Evolutionary conservation across 2,329 filamentous ascomycete species (phyloP).

Genomic region (Chaetothyriales sp.): DNA sequence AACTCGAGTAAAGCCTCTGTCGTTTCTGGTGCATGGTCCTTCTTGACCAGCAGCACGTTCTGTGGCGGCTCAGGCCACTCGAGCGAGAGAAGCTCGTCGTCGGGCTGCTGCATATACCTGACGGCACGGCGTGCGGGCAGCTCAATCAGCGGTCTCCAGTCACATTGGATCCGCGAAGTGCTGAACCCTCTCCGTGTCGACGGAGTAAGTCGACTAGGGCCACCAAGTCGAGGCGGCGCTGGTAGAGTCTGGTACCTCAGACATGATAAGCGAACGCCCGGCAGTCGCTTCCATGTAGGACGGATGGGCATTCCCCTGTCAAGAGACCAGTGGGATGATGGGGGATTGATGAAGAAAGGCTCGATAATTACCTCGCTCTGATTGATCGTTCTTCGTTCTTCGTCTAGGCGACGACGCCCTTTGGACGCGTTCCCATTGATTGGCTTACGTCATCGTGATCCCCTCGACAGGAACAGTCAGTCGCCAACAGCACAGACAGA

Average conservation of each 20-base stretch:
- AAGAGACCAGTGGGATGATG: conserved; percentile 1
- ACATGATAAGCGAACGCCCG: not conserved
- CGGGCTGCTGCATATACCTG: conserved; percentile 10
- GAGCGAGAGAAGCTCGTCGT: conserved; percentile 47
- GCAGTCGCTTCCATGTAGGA: not conserved
- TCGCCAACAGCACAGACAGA: too few species aligned
- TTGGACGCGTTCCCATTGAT: too few species aligned
- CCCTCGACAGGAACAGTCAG: too few species aligned
- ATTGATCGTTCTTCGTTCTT: too few species aligned
- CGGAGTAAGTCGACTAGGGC: too few species aligned
- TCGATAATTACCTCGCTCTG: not conserved
- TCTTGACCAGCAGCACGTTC: conserved; percentile 55
- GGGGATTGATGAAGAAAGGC: not conserved
- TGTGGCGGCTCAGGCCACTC: conserved; percentile 54
- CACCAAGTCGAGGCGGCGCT: too few species aligned
- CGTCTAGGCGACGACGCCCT: too few species aligned
- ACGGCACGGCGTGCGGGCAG: conserved; percentile 7
- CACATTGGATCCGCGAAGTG: not conserved
- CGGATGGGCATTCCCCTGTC: not conserved
- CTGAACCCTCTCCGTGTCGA: not conserved
- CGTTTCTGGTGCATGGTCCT: conserved; percentile 42
- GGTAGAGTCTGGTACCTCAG: not conserved
- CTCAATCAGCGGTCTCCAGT: conserved; percentile 1
- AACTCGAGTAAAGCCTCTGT: conserved; percentile 44
- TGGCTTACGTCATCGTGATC: too few species aligned